Conservation (phyloP, 2,329 filamentous ascomycete genomes). For the Rosellinia necatrix region DNA sequence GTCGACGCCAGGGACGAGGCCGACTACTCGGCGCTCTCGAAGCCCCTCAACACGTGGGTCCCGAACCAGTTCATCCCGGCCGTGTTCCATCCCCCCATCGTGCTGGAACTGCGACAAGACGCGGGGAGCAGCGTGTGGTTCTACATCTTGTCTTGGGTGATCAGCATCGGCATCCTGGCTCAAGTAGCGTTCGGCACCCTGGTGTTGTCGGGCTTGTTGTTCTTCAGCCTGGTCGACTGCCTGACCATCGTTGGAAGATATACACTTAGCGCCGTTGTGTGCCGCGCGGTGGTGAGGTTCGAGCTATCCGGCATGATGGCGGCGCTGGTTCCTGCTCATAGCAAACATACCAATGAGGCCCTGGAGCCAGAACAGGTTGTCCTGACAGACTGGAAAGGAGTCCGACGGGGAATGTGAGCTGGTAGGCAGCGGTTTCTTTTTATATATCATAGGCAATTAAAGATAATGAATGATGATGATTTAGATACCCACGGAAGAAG, state of each 20-base stretch:
- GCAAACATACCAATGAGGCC: neutral
- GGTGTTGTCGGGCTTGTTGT: constrained; percentile 34
- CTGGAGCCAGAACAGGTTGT: constrained; percentile 12
- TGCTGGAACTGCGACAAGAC: constrained; percentile 21
- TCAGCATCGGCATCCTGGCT: constrained; percentile 29
- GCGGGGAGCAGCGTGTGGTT: constrained; percentile 19
- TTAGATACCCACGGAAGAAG: no score
- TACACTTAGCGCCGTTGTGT: constrained; percentile 23
- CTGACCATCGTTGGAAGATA: constrained; percentile 27
- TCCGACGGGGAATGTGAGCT: neutral
- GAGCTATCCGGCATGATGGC: constrained; percentile 29
- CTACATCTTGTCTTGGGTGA: constrained; percentile 27
- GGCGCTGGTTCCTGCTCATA: neutral
- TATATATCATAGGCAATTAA: neutral
- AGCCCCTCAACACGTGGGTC: constrained; percentile 22
- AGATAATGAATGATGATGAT: neutral
- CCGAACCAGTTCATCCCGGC: constrained; percentile 29
- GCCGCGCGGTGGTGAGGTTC: constrained; percentile 26
- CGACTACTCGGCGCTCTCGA: neutral
- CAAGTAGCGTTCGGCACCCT: constrained; percentile 36
- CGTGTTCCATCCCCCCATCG: constrained; percentile 27
- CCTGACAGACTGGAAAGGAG: constrained; percentile 19
- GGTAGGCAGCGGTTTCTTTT: no score
- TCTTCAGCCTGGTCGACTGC: constrained; percentile 28
- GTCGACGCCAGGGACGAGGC: constrained; percentile 5